Evolutionary conservation across 495 filamentous ascomycete genomes (phyloP).

Genomic region (Neurospora discreta): DNA sequence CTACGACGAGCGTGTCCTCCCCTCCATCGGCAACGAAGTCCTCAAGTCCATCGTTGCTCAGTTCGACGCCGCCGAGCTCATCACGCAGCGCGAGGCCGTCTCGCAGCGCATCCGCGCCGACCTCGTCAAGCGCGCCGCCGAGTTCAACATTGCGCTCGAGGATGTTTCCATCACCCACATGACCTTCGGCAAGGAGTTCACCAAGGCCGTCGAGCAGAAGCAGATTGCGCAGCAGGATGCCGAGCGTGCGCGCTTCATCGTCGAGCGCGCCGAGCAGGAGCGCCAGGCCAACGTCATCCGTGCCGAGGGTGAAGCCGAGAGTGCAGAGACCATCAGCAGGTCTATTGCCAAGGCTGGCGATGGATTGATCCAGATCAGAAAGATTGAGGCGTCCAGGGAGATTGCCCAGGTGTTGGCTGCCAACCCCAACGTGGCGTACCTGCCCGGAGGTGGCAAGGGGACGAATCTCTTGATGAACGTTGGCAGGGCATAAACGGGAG

Average conservation of each 20-base stretch:
- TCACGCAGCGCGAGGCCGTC: slow-evolving; percentile 96
- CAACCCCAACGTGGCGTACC: slow-evolving; percentile 94
- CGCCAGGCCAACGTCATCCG: slow-evolving; percentile 96
- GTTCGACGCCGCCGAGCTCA: slow-evolving; percentile 98
- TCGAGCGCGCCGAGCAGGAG: slow-evolving; percentile 98
- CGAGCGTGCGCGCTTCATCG: slow-evolving; percentile 92
- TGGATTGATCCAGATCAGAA: slow-evolving; percentile 86
- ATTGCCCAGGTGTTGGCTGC: slow-evolving; percentile 80
- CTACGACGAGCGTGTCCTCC: slow-evolving; percentile 98
- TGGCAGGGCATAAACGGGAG: slow-evolving; percentile 24
- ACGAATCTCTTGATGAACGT: slow-evolving; percentile 49
- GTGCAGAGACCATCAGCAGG: slow-evolving; percentile 85
- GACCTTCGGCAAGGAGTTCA: slow-evolving; percentile 99
- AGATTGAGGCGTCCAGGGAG: slow-evolving; percentile 94
- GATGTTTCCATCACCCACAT: slow-evolving; percentile 99
- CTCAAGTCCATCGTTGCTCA: slow-evolving; percentile 98
- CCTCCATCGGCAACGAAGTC: slow-evolving; percentile 99
- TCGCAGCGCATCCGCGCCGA: slow-evolving; percentile 90
- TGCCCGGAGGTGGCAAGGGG: slow-evolving; percentile 65
- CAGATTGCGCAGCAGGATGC: slow-evolving; percentile 99
- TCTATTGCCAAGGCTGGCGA: slow-evolving; percentile 87
- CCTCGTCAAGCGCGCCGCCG: slow-evolving; percentile 85
- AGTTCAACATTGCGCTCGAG: slow-evolving; percentile 99
- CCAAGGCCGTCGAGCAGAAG: slow-evolving; percentile 96
- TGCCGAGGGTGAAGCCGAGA: slow-evolving; percentile 94